phyloP scores from a whole-genome alignment of 148 eudicot species.

The Chenopodium formosanum region DNA sequence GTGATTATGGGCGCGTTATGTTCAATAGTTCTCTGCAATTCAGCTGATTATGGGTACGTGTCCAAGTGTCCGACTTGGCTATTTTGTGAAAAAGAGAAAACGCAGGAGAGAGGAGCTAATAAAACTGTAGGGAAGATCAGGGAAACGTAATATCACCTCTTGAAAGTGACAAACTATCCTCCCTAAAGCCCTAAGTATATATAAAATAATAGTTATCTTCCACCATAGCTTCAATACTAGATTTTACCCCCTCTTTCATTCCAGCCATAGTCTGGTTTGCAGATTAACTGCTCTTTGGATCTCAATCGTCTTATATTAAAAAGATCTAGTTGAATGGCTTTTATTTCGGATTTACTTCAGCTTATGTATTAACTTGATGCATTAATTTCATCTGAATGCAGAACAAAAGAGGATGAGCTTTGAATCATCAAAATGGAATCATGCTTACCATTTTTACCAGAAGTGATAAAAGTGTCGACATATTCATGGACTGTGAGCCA shows the following conservation, averaged over 20 bases:
- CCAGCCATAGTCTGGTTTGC: not conserved
- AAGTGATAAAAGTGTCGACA: constrained; percentile 66
- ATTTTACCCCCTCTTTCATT: not conserved
- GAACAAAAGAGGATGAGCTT: constrained; percentile 8
- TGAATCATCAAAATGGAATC: not conserved
- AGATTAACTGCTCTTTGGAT: no score
- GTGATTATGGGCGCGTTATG: not conserved
- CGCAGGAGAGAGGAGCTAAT: not conserved
- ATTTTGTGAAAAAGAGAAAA: not conserved
- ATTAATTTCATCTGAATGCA: not conserved
- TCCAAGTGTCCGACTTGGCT: no score
- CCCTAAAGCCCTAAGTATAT: not conserved
- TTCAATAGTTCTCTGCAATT: not conserved
- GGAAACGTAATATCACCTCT: not conserved
- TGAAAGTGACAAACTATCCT: not conserved
- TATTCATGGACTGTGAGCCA: constrained; percentile 70
- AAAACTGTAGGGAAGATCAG: no score
- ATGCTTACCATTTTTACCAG: constrained; percentile 83
- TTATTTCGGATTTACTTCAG: not conserved
- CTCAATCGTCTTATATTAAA: no score
- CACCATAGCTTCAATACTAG: not conserved
- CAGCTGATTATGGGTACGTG: no score
- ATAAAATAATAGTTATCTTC: not conserved
- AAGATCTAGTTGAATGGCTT: not conserved
- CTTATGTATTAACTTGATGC: not conserved